Base-by-base conservation (phyloP, 192 early-diverging fungal genomes). In the Gorgonomyces haynaldii region DNA sequence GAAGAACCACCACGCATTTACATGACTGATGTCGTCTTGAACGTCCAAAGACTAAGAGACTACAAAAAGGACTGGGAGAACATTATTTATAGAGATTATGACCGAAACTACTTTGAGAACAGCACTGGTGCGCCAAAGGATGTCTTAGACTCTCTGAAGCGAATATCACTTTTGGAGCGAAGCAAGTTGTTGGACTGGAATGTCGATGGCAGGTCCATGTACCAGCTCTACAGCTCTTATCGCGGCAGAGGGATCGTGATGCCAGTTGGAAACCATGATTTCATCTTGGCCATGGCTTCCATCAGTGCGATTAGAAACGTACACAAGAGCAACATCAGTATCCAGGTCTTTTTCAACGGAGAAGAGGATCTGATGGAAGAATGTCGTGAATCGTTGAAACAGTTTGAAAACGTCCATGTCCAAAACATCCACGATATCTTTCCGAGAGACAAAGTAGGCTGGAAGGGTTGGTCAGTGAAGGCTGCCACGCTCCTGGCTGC, bases 401-500 rank as follows among this genome's bases (percentile, higher is more conserved):
- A 31, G 12, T 37, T 58, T 37, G 47, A 56, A 2, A 32, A 62
- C 34, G 54, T 66, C 27, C 22, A 31, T 7, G 16, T 24, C 6
- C 25, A 23, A 3, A 53, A 53, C 23, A 41, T 66, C 1, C 24
- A 47, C 6, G 56, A 70, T 19, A 55, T 73, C 10, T 54, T 50
- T 3, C 22, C 56, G 6, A 37, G 50, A 7, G 47, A 71, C 29
- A 52, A 78, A 29, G 52, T 54, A 1, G 56, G 37, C 6, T 48
- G 76, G 32, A 48, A 39, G 20, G 73, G 73, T 15, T 82, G 79
- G 79, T 54, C 75, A 3, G 64, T 82, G 37, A 85, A 85, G 47
- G 75, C 83, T 0, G 83, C 67, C 67, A 72, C 82, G 0, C 44
- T 85, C 27, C 34, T 85, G 13, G 76, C 77, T 0, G 67, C 72